These are phyloP conservation scores for Neurospora cerealis DNA, from an alignment of 495 filamentous ascomycete genomes.

Conservation along the genomic window DNA sequence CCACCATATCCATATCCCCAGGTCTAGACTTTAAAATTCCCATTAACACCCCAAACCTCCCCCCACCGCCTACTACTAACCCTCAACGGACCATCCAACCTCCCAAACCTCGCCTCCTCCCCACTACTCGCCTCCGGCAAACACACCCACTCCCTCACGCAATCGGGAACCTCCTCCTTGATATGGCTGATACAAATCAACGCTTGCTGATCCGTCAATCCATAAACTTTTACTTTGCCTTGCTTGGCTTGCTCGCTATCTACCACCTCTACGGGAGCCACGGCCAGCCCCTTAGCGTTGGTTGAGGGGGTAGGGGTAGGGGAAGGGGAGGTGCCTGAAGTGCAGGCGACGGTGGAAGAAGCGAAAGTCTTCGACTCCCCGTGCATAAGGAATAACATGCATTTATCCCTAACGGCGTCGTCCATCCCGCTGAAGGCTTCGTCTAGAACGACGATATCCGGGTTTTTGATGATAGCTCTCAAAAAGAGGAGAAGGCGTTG, in stretches of 20 bases:
- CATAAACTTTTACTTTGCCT: conserved; percentile 34
- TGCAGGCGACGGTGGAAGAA: background rate
- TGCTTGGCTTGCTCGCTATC: conserved; percentile 29
- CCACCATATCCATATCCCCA: background rate
- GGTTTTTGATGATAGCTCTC: conserved; percentile 68
- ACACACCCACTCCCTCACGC: conserved; percentile 69
- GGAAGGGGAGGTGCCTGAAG: background rate
- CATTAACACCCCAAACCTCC: conserved; percentile 45
- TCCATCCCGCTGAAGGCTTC: conserved; percentile 91
- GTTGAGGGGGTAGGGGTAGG: too few relatives aligned
- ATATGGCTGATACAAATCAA: conserved; percentile 81
- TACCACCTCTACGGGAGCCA: conserved; percentile 19
- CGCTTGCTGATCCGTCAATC: conserved; percentile 59
- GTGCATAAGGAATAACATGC: conserved; percentile 61
- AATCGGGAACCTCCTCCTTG: conserved; percentile 78
- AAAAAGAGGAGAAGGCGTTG: conserved; percentile 82
- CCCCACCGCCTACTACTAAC: conserved; percentile 44
- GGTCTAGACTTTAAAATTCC: background rate
- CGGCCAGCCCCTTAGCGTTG: background rate
- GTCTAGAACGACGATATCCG: conserved; percentile 84
- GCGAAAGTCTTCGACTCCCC: conserved; percentile 40
- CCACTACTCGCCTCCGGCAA: conserved; percentile 56
- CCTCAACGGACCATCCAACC: conserved; percentile 45
- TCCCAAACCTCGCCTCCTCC: conserved; percentile 45
- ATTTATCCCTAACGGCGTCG: conserved; percentile 70